phyloP scores from a whole-genome alignment of 805 yeast genomes.

The Myxozyma mucilagina region DNA sequence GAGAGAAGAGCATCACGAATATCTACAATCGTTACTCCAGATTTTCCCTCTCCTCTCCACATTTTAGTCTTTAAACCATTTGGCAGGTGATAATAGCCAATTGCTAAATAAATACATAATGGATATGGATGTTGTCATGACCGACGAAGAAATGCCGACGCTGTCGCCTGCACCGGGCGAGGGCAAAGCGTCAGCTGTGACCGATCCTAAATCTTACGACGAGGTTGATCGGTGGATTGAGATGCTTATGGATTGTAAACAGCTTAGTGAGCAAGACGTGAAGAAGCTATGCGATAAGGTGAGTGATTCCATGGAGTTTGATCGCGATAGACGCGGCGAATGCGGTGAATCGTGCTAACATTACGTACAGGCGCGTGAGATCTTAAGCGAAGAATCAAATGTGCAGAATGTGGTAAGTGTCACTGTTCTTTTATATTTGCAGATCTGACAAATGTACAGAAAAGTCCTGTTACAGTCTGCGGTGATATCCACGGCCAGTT shows the following conservation, averaged over 20 bases:
- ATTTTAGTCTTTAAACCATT: no score
- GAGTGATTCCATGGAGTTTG: background rate
- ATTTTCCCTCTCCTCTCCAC: no score
- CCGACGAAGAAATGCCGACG: conserved; percentile 26
- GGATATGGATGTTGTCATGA: conserved; percentile 29
- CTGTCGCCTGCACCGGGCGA: conserved; percentile 21
- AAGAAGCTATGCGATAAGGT: conserved; percentile 80
- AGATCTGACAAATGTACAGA: conserved; percentile 8
- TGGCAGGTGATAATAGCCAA: background rate
- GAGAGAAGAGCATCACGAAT: no score
- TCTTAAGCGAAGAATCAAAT: conserved; percentile 78
- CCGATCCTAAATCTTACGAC: conserved; percentile 44
- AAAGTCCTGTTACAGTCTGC: conserved; percentile 91
- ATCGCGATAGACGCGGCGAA: background rate
- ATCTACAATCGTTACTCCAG: no score
- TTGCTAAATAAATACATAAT: background rate
- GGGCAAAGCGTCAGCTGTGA: conserved; percentile 20
- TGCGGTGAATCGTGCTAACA: background rate
- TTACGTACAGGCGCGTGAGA: conserved; percentile 64
- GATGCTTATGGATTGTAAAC: conserved; percentile 73
- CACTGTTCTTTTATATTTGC: background rate
- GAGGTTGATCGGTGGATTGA: conserved; percentile 89
- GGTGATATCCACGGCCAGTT: conserved; percentile 95
- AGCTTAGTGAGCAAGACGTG: conserved; percentile 77
- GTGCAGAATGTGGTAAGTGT: conserved; percentile 76